These are phyloP conservation scores for Aureobasidium musti DNA, from an alignment of 2,329 filamentous ascomycete genomes.

Conservation along the genomic window DNA sequence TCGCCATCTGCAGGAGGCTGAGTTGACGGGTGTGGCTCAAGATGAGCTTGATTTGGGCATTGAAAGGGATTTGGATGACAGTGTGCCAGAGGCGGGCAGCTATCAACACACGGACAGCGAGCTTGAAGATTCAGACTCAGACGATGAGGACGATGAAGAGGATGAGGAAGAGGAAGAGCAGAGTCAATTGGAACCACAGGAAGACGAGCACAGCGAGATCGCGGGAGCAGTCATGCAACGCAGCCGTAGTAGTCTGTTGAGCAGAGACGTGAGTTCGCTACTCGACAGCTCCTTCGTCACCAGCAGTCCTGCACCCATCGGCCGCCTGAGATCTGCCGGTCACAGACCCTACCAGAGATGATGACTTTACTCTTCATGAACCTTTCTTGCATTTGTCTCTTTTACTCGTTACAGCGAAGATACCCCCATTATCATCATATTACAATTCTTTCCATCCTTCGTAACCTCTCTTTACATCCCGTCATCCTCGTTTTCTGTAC, in stretches of 20 bases:
- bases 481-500: neutral
- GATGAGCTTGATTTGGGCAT: slow-evolving; percentile 51
- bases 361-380: neutral
- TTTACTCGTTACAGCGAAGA: slow-evolving; percentile 21
- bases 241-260: slow-evolving; percentile 38
- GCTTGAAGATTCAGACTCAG: slow-evolving; percentile 45
- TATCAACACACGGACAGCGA: slow-evolving; percentile 59
- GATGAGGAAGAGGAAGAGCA: slow-evolving; percentile 38
- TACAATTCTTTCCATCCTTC: neutral
- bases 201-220: neutral
- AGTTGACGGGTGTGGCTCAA: slow-evolving; percentile 50
- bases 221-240: slow-evolving; percentile 6
- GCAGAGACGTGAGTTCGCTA: slow-evolving; percentile 40
- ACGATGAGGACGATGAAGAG: slow-evolving; percentile 12
- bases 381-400: slow-evolving; percentile 1
- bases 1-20: slow-evolving; percentile 50
- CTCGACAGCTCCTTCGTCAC: slow-evolving; percentile 43
- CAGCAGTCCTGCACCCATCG: slow-evolving; percentile 41
- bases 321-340: slow-evolving; percentile 24
- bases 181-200: slow-evolving; percentile 33
- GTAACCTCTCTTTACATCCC: too few relatives aligned
- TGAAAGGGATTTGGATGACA: slow-evolving; percentile 50
- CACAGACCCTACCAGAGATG: slow-evolving; percentile 25
- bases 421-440: slow-evolving; percentile 23
- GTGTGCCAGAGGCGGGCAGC: slow-evolving; percentile 55